phyloP scores from a whole-genome alignment of 169 alveolate species.

The Plasmodium coatneyi region DNA sequence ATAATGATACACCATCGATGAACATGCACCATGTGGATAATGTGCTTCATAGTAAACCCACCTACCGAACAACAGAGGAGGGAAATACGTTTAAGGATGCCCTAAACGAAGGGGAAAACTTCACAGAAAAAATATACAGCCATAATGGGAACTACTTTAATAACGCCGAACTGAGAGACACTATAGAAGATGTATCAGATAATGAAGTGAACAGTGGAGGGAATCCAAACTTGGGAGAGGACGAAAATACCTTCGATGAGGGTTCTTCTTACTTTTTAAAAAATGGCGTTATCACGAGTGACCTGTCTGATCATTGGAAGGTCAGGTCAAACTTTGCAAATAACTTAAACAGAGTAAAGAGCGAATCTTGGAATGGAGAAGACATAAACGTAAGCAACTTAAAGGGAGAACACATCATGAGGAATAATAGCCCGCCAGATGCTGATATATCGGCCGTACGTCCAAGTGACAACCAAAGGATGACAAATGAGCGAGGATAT shows the following conservation, averaged over 20 bases:
- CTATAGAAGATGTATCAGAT: neutral
- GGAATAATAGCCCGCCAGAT: neutral
- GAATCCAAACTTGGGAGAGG: neutral
- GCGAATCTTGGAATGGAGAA: neutral
- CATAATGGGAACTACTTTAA: neutral
- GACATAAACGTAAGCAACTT: neutral
- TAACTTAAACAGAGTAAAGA: neutral
- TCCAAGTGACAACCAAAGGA: neutral
- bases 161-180: neutral
- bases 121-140: neutral
- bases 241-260: neutral
- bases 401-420: neutral
- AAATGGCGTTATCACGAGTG: neutral
- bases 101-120: neutral
- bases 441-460: neutral
- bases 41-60: neutral
- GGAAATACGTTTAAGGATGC: neutral
- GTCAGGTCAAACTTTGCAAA: neutral
- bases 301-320: neutral
- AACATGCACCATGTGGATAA: neutral
- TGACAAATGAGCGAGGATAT: neutral
- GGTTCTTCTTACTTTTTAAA: neutral
- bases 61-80: neutral
- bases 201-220: neutral
- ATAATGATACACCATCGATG: neutral